These are phyloP conservation scores for Talaromyces sp. DNA, from an alignment of 2,329 filamentous ascomycete species.

Conservation along the genomic window DNA sequence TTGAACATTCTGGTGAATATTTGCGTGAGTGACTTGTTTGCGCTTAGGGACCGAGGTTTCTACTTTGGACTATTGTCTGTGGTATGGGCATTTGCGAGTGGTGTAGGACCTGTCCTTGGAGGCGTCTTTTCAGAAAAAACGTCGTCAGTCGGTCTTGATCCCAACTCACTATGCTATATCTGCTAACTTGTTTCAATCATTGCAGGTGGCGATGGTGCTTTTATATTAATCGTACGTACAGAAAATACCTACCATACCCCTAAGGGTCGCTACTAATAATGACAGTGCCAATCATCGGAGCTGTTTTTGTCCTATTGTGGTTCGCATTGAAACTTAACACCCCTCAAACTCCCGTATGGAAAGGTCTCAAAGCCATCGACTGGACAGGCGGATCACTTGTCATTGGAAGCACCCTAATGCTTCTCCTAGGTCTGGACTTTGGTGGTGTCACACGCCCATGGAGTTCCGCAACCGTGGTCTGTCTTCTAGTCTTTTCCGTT, in stretches of 20 bases:
- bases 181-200: background rate
- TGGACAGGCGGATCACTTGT: constrained; percentile 58
- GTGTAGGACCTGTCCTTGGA: constrained; percentile 47
- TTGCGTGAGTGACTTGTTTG: constrained; percentile 51
- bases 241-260: background rate
- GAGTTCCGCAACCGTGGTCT: constrained; percentile 67
- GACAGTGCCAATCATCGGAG: constrained; percentile 51
- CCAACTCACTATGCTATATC: background rate
- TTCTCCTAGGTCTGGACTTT: constrained; percentile 75
- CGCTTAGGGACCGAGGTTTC: constrained; percentile 41
- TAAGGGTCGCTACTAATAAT: background rate
- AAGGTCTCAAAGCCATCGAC: constrained; percentile 56
- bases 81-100: constrained; percentile 52
- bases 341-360: constrained; percentile 52
- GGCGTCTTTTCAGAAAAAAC: constrained; percentile 15
- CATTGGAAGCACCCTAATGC: constrained; percentile 73
- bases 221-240: constrained; percentile 49
- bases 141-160: constrained; percentile 3
- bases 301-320: constrained; percentile 53
- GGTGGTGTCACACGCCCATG: constrained; percentile 70
- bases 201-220: constrained; percentile 53
- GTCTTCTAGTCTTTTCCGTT: constrained; percentile 67
- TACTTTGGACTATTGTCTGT: constrained; percentile 43
- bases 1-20: constrained; percentile 49
- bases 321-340: constrained; percentile 57